phyloP scores from a whole-genome alignment of 202 grass and related monocot species.

The Hordeum pubiflorum region DNA sequence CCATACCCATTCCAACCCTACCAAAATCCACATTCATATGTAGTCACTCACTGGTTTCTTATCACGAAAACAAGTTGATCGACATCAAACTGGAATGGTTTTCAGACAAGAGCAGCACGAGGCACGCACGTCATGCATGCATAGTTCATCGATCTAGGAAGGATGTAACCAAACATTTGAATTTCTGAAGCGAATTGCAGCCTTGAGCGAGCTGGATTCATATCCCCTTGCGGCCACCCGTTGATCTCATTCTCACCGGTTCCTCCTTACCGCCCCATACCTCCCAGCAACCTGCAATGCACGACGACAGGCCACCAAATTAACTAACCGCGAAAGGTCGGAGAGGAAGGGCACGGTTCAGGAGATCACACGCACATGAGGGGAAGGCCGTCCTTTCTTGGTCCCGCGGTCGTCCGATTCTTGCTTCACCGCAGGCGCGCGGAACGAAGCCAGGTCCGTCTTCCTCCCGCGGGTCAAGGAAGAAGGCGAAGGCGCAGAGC shows the following conservation, averaged over 20 bases:
- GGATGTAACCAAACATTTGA: neutral
- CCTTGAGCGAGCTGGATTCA: neutral
- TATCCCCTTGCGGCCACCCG: neutral
- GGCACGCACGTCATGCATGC: neutral
- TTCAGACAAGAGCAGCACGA: neutral
- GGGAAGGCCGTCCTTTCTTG: constrained; percentile 31
- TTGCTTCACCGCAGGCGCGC: constrained; percentile 4
- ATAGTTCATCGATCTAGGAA: neutral
- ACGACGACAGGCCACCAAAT: neutral
- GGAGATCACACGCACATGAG: constrained; percentile 26
- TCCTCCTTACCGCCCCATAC: constrained; percentile 43
- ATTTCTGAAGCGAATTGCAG: neutral
- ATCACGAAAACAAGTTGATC: too few species aligned
- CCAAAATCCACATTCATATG: too few species aligned
- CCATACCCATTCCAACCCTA: too few species aligned
- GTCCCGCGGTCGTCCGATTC: neutral
- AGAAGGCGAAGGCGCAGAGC: neutral
- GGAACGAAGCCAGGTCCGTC: constrained; percentile 38
- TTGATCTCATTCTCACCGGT: neutral
- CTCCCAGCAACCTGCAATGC: constrained; percentile 37
- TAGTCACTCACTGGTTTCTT: too few species aligned
- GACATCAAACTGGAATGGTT: neutral
- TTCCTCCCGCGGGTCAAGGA: constrained; percentile 25
- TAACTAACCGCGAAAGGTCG: neutral
- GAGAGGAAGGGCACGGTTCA: neutral